These are phyloP conservation scores for Ambispora gerdemannii DNA, from an alignment of 192 early-diverging fungal genomes.

Conservation along the genomic window DNA sequence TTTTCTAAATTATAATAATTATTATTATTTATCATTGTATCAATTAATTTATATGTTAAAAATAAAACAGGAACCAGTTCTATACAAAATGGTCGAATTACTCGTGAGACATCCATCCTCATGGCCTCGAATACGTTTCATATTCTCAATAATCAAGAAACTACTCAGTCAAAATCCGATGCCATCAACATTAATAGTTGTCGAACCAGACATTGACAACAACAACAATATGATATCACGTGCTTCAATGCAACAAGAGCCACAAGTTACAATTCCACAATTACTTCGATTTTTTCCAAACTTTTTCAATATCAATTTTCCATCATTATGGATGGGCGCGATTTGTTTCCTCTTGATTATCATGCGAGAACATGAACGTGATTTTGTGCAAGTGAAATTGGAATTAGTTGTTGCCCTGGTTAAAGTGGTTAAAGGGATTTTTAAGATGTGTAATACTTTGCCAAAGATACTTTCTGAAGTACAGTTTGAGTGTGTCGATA, in stretches of 20 bases:
- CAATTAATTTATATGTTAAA: neutral
- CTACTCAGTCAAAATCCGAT: slow-evolving; percentile 9
- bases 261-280: slow-evolving; percentile 13
- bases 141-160: slow-evolving; percentile 17
- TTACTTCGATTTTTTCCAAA: slow-evolving; percentile 1
- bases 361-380: slow-evolving; percentile 40
- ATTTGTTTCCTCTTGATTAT: slow-evolving; percentile 44
- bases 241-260: neutral
- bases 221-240: no score
- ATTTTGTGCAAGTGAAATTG: slow-evolving; percentile 44
- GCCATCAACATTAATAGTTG: slow-evolving; percentile 3
- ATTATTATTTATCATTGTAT: neutral
- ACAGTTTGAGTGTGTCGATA: slow-evolving; percentile 47
- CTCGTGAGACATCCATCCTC: neutral
- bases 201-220: neutral
- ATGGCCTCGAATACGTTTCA: slow-evolving; percentile 8
- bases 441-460: slow-evolving; percentile 49
- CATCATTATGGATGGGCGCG: slow-evolving; percentile 43
- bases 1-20: neutral
- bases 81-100: slow-evolving; percentile 1
- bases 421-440: slow-evolving; percentile 49
- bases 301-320: neutral
- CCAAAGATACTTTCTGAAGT: slow-evolving; percentile 40
- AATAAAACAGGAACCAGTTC: neutral
- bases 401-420: slow-evolving; percentile 47